These are phyloP conservation scores for Saccharomycopsis sp. DNA, from an alignment of 805 yeast species.

Conservation along the genomic window DNA sequence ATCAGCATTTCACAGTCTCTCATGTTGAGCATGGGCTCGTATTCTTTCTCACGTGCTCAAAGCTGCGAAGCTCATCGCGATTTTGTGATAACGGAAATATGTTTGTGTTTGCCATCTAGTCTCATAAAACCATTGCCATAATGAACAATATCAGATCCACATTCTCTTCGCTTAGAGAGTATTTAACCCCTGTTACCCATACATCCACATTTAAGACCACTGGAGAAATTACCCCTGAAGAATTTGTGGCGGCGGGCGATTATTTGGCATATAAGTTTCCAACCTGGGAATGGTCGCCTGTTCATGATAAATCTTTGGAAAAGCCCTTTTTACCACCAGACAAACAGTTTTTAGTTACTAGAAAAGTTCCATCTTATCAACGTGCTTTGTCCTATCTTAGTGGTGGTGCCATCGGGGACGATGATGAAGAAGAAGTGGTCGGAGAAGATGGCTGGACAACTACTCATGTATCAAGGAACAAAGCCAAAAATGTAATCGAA, in stretches of 20 bases:
- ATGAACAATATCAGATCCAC: constrained; percentile 50
- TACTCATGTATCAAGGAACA: constrained; percentile 21
- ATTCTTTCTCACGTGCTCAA: no score
- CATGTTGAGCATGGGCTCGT: no score
- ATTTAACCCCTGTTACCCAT: constrained; percentile 82
- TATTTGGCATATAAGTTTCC: constrained; percentile 87
- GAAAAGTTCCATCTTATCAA: constrained; percentile 77
- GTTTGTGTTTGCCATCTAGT: no score
- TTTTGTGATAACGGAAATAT: no score
- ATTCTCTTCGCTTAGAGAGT: constrained; percentile 78
- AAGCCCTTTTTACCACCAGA: constrained; percentile 73
- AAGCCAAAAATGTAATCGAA: no score
- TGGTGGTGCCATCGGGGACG: constrained; percentile 31
- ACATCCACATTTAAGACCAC: constrained; percentile 76
- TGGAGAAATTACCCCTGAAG: constrained; percentile 94
- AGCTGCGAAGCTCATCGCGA: no score
- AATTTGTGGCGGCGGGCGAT: constrained; percentile 90
- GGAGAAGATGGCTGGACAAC: constrained; percentile 34
- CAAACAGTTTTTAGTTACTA: constrained; percentile 80
- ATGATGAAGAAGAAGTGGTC: constrained; percentile 27
- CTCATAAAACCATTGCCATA: no score
- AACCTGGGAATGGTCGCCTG: constrained; percentile 87
- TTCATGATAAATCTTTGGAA: constrained; percentile 36
- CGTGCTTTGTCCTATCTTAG: constrained; percentile 47
- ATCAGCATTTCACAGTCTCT: no score